Conservation (phyloP, 2,329 filamentous ascomycete species). For the Phoma herbarum region DNA sequence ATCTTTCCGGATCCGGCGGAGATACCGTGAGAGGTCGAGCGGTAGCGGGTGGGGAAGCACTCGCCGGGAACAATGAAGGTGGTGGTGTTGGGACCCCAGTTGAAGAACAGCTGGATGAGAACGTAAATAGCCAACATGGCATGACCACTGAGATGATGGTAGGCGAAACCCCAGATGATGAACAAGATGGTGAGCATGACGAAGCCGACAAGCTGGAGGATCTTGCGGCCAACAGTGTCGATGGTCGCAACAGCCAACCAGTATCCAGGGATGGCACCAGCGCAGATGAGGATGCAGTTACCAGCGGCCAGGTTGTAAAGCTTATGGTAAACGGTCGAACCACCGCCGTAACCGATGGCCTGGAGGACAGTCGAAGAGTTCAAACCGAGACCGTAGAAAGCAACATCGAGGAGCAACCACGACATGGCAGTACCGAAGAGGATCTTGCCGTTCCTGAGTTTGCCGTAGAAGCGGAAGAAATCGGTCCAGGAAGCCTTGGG, state of each 20-base stretch:
- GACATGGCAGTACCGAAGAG: conserved; percentile 82
- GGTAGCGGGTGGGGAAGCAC: conserved; percentile 60
- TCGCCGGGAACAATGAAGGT: conserved; percentile 63
- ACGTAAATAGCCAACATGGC: conserved; percentile 59
- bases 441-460: conserved; percentile 75
- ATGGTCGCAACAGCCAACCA: conserved; percentile 67
- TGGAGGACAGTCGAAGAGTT: conserved; percentile 77
- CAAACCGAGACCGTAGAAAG: conserved; percentile 67
- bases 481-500: conserved; percentile 77
- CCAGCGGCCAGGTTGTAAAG: conserved; percentile 79
- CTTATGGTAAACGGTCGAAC: conserved; percentile 71
- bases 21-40: conserved; percentile 60
- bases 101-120: conserved; percentile 62
- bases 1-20: conserved; percentile 59
- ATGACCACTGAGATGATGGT: conserved; percentile 46
- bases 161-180: conserved; percentile 49
- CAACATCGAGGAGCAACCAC: conserved; percentile 71
- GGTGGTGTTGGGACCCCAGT: conserved; percentile 59
- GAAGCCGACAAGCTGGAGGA: conserved; percentile 48
- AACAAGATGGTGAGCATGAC: conserved; percentile 47
- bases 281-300: conserved; percentile 79
- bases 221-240: conserved; percentile 71
- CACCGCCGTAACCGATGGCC: conserved; percentile 73
- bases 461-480: conserved; percentile 74
- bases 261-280: conserved; percentile 82